Percentiles rank a stretch among this genome's conserved stretches.
phyloP scores from a whole-genome alignment of 768 basidiomycete species.

The Erythrobasidium yunnanense region DNA sequence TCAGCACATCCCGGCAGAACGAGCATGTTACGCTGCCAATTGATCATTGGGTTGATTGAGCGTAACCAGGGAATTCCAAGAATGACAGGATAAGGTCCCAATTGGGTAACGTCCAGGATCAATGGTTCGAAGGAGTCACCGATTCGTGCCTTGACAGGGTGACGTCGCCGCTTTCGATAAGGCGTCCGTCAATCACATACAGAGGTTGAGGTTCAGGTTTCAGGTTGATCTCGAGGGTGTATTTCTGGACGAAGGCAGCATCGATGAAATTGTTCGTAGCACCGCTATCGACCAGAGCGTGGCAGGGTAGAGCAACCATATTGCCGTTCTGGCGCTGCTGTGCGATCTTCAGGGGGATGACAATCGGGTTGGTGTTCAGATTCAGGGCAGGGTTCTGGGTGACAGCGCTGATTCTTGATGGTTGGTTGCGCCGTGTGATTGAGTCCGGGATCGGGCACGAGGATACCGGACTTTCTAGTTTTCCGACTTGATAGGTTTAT shows the following conservation, averaged over 20 bases:
- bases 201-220: not conserved
- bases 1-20: not conserved
- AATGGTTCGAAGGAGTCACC: not conserved
- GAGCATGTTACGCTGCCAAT: not conserved
- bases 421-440: not conserved
- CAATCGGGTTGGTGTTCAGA: not conserved
- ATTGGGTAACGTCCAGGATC: not conserved
- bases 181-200: constrained; percentile 1
- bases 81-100: not conserved
- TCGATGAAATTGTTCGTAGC: not conserved
- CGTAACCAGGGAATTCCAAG: not conserved
- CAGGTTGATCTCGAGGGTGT: not conserved
- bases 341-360: not conserved
- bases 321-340: not conserved
- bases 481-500: not conserved
- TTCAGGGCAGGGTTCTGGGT: not conserved
- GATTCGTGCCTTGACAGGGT: not conserved
- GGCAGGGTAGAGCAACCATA: not conserved
- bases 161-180: not conserved
- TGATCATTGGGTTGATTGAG: not conserved
- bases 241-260: not conserved
- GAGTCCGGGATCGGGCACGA: not conserved
- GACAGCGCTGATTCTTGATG: not conserved
- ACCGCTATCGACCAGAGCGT: not conserved
- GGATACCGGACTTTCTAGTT: not conserved